phyloP scores from a whole-genome alignment of 345 rosid genomes.

The Camelina laxa region DNA sequence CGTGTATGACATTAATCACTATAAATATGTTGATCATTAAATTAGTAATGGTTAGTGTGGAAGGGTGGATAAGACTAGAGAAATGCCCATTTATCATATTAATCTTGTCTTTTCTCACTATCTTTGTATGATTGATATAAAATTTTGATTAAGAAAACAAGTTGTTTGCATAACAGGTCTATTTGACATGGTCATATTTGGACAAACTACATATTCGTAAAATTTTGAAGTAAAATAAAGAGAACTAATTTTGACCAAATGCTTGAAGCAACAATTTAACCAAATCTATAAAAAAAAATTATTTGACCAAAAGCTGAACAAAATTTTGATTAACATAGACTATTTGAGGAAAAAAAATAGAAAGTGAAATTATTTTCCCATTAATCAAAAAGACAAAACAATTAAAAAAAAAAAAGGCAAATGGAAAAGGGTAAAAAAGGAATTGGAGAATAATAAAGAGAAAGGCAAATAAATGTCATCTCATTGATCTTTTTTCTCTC shows the following conservation, averaged over 20 bases:
- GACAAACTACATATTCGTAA: neutral
- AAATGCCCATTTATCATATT: no score
- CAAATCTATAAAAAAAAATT: no score
- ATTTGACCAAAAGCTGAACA: no score
- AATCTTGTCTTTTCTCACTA: neutral
- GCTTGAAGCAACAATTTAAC: no score
- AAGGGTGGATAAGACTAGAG: no score
- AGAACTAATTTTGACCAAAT: no score
- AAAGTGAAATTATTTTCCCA: neutral
- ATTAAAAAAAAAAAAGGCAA: neutral
- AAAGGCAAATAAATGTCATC: conserved; percentile 25
- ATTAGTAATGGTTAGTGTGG: neutral
- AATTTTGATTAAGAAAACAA: neutral
- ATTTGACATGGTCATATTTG: neutral
- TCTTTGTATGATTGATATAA: neutral
- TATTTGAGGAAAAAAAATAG: no score
- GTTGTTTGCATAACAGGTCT: neutral
- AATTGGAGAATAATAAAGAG: neutral
- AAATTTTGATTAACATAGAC: no score
- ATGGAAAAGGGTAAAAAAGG: neutral
- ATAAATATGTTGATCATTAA: no score
- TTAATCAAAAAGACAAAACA: neutral
- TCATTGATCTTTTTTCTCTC: neutral
- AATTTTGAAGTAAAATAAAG: no score
- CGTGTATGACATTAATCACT: no score